phyloP scores from a whole-genome alignment of 2,329 filamentous ascomycete species.

The Exophiala spinifera region DNA sequence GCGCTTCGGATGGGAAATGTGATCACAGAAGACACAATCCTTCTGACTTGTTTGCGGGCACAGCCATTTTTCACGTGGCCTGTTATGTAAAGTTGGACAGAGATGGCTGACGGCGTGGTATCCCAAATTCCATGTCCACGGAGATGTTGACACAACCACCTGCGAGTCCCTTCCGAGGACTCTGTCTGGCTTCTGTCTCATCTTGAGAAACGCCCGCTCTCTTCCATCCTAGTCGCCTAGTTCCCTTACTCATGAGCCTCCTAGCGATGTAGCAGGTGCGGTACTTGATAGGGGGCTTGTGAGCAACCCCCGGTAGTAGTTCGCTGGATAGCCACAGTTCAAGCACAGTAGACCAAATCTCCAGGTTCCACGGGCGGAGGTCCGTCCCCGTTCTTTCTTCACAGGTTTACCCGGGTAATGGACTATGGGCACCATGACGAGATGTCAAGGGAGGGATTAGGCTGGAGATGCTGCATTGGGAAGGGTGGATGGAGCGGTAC shows the following conservation, averaged over 20 bases:
- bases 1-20: not conserved
- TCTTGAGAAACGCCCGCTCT: not conserved
- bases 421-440: not conserved
- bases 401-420: not conserved
- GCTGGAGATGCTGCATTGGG: conserved; percentile 25
- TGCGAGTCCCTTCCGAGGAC: too few relatives aligned
- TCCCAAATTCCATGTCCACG: not conserved
- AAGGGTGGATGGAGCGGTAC: conserved; percentile 4
- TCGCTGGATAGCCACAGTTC: not conserved
- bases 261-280: conserved; percentile 5
- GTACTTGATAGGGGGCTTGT: not conserved
- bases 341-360: not conserved
- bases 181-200: not conserved
- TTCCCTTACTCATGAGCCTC: conserved; percentile 1
- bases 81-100: not conserved
- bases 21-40: not conserved
- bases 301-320: not conserved
- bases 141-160: too few relatives aligned
- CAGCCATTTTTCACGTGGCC: not conserved
- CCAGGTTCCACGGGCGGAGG: not conserved
- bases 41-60: too few relatives aligned
- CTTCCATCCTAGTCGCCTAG: not conserved
- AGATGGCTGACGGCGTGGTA: not conserved
- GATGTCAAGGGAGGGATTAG: conserved; percentile 8
- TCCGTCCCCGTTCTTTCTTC: not conserved